Base-by-base conservation (phyloP, 352 stramenopile genomes). In the Halophytophthora batemanensis region DNA sequence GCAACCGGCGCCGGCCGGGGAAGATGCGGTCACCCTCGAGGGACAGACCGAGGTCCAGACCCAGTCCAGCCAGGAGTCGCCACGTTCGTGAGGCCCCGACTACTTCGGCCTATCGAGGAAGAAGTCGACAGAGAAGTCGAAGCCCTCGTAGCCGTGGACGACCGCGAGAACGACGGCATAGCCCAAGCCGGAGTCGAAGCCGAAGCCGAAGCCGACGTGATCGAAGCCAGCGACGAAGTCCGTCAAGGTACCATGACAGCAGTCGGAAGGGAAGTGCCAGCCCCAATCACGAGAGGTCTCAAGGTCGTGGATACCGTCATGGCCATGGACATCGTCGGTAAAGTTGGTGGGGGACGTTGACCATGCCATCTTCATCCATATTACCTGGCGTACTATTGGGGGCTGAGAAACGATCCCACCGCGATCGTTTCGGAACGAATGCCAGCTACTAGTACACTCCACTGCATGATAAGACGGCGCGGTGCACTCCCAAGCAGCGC, bases 1-100 rank as follows among this genome's bases (percentile, higher is more conserved):
- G 71, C 15, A 74, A 81, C 42, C 62, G 50, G 53, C 61, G 28
- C 53, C 47, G 53, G 40, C 17, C 44, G 17, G 44, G 22, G 38
- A 15, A 46, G 14, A 44, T 43, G 11, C 21, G 44, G 22, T 40
- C 37, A 5, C 17, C 19, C 33, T 50, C 34, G 28, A 38, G 29
- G 4, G 41, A 21, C 19, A 44, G 13, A 11, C 42, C 38, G 41
- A 33, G 28, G 25, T 57, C 44, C 11, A 39, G 43, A 54, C 66
- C 59, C 19, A 59, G 38, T 21, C 53, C 44, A 41, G 53, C 44
- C 55, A 37, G 17, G 28, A 50, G 45, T 33, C 46, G 2, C 3
- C 45, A 18, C 11, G 17, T 22, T 6, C 15, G 22, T 19, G 33
- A 46, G 39, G 52, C 10, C 35, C 28, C 21, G 22, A 4, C 3